Base-by-base conservation (phyloP, 768 basidiomycete species). In the Psilocybe tampanensis region DNA sequence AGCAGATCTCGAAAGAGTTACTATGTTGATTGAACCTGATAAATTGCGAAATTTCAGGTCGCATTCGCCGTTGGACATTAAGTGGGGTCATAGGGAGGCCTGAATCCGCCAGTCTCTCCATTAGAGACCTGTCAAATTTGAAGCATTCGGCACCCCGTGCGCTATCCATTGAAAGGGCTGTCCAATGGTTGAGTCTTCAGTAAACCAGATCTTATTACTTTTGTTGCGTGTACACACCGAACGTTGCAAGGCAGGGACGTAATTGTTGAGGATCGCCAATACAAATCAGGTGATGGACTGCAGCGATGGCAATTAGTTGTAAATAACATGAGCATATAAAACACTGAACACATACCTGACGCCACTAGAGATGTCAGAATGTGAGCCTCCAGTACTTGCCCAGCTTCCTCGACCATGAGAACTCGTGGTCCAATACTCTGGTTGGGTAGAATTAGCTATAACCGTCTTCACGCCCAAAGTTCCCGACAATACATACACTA, bases 221-320 rank as follows among this genome's bases (percentile, higher is more conserved):
- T 24, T 5, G 26, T 5, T 13, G 44, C 12, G 15, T 11, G 23
- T 8, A 69, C 82, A 12, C 55, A 89, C 89, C 59, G 56, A 76
- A 91, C 15, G 82, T 88, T 21, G 83, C 82, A 41, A 90, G 56
- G 0, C 77, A 89, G 0, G 87, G 90, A 1, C 90, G 82, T 1
- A 93, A 75, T 70, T 92, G 91, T 3, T 81, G 75, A 8, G 90
- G 90, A 59, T 93, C 91, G 0, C 91, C 91, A 13, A 92, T 91
- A 41, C 86, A 75, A 55, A 93, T 89, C 18, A 92, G 72, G 44
- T 92, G 90, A 56, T 91, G 79, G 0, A 92, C 79, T 60, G 39
- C 18, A 21, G 39, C 18, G 13, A 32, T 26, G 9, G 22, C 19
- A 7, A 9, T 8, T 36, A 42, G 36, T 23, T 13, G 21, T n/a